Conservation (phyloP, 306 rosid species). For the Sechiopsis laciniata region DNA sequence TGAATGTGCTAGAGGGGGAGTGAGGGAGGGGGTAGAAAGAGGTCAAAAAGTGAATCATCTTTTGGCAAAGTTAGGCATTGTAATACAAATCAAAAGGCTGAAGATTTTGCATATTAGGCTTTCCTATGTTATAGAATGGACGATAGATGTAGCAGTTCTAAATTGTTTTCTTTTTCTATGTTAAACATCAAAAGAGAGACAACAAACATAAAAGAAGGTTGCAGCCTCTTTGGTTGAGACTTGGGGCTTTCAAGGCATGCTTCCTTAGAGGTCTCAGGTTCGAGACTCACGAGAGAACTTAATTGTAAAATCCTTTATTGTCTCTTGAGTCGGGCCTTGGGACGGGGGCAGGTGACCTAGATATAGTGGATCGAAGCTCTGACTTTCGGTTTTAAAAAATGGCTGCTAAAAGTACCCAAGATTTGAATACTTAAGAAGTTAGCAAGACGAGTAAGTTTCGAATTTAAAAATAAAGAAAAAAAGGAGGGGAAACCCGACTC, state of each 20-base stretch:
- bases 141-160: too few relatives aligned
- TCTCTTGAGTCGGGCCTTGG: too few relatives aligned
- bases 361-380: too few relatives aligned
- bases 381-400: too few relatives aligned
- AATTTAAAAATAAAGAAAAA: background rate
- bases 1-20: too few relatives aligned
- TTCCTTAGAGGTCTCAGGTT: too few relatives aligned
- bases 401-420: conserved; percentile 14
- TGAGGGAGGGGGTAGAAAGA: background rate
- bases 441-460: background rate
- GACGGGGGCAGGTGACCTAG: too few relatives aligned
- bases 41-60: background rate
- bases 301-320: too few relatives aligned
- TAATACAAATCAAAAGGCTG: background rate
- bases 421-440: background rate
- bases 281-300: too few relatives aligned
- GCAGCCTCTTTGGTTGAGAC: background rate
- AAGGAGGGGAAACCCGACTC: conserved; percentile 7
- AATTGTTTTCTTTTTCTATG: background rate
- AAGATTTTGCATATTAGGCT: background rate
- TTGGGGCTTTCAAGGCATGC: too few relatives aligned
- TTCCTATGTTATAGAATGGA: background rate
- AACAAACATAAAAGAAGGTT: background rate
- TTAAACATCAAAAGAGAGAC: background rate
- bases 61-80: background rate